These are phyloP conservation scores for Talaromyces adpressus DNA, from an alignment of 495 filamentous ascomycete genomes.

Conservation along the genomic window DNA sequence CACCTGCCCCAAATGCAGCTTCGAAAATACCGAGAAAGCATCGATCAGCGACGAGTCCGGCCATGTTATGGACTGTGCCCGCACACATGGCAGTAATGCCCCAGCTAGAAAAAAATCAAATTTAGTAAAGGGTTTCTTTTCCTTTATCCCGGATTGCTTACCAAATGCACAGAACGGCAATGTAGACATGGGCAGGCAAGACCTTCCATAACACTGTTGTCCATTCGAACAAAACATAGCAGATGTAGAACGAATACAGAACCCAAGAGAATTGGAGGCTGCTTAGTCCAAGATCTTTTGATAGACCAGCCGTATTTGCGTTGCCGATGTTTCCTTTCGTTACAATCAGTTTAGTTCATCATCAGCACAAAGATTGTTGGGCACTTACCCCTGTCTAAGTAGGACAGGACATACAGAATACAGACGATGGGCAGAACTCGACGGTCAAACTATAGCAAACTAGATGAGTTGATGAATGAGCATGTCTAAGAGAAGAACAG, in stretches of 20 bases:
- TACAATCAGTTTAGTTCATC: neutral
- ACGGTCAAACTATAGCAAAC: constrained; percentile 16
- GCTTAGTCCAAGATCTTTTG: constrained; percentile 36
- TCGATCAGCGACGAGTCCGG: constrained; percentile 48
- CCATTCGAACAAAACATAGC: constrained; percentile 25
- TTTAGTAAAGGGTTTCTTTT: neutral
- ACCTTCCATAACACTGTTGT: constrained; percentile 45
- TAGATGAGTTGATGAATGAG: neutral
- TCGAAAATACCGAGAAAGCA: constrained; percentile 56
- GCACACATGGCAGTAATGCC: constrained; percentile 46
- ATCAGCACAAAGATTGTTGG: neutral
- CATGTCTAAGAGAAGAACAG: neutral
- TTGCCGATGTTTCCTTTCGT: constrained; percentile 47
- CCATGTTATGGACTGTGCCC: constrained; percentile 46
- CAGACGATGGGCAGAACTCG: constrained; percentile 23
- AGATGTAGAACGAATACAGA: constrained; percentile 60
- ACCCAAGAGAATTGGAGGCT: constrained; percentile 54
- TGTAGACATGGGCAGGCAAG: constrained; percentile 41
- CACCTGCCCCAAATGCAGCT: constrained; percentile 48
- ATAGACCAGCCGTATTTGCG: constrained; percentile 47
- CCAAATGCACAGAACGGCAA: constrained; percentile 27
- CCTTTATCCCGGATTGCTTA: constrained; percentile 8
- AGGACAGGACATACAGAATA: constrained; percentile 22
- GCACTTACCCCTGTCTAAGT: constrained; percentile 17
- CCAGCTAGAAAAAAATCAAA: constrained; percentile 18